Evolutionary conservation across 1,139 yeast genomes (phyloP), one percentile per base, ranked within the genome.

Genomic region (Suhomyces anneliseae): DNA sequence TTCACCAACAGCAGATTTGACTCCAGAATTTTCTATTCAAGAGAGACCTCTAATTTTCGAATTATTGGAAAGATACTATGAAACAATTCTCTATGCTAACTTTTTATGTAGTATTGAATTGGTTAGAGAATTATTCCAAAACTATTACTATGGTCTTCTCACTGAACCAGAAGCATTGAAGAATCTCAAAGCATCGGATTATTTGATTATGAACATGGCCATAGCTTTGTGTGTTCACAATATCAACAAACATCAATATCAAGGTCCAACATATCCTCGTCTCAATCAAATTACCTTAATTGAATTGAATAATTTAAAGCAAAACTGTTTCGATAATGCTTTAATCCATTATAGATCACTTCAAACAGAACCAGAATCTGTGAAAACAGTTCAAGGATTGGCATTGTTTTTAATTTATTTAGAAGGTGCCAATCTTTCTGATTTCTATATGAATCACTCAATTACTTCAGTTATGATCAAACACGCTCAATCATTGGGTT

Each of bases 361-460:
- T 0, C 49, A 60, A 6, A 44, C 56, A 7, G 39, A 52, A 27
- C 51, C 58, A 34, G 69, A 64, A 38, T 65, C 68, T 7, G 35
- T 59, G 0, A 49, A 40, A 24, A 49, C 67, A 1, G 46, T 66
- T 7, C 68, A 64, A 47, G 70, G 63, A 0, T 51, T 65, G 8
- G 50, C 65, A 1, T 53, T 66, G 33, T 48, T 66, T 38, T 51
- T 58, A 8, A 34, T 59, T 10, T 64, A 56, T 39, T 50, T 65
- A 27, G 69, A 66, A 35, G 54, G 59, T 4, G 53, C 53, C n/a
- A 64, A 58, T 52, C 46, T 61, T 8, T 54, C 65, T 11, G 64
- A 61, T 38, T 55, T 64, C 34, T 62, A 64, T 34, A 56, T 62
- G 38, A 60, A 60, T 39, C 57, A 57, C 42, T 52, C 51, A 14